phyloP scores from a whole-genome alignment of 2,329 filamentous ascomycete species.

The Claviceps paspali region DNA sequence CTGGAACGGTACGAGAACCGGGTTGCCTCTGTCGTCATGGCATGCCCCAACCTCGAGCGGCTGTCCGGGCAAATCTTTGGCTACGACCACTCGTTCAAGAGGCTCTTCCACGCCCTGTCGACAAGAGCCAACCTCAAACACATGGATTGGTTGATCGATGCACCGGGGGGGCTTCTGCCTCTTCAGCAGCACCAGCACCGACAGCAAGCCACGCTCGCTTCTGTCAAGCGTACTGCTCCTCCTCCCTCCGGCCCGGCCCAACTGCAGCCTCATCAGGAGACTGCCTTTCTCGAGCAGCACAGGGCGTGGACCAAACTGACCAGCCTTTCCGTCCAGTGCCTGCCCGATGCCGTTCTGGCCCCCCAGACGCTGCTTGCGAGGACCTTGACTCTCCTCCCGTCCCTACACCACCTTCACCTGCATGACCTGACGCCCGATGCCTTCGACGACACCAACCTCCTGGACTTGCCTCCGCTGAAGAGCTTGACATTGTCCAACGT shows the following conservation, averaged over 20 bases:
- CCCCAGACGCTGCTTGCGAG: conserved; percentile 36
- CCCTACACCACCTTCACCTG: conserved; percentile 42
- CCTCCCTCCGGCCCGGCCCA: too few relatives aligned
- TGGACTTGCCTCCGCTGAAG: conserved; percentile 37
- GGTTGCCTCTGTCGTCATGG: conserved; percentile 46
- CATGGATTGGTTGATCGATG: conserved; percentile 43
- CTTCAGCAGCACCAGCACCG: conserved; percentile 11
- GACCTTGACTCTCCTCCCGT: conserved; percentile 34
- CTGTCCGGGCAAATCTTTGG: conserved; percentile 37
- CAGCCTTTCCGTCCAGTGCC: conserved; percentile 43
- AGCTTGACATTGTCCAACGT: conserved; percentile 41
- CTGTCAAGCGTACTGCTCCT: too few relatives aligned
- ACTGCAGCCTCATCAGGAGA: conserved; percentile 19
- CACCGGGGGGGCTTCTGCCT: conserved; percentile 6
- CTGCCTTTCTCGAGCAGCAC: conserved; percentile 35
- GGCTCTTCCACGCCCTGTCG: conserved; percentile 43
- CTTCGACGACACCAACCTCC: conserved; percentile 41
- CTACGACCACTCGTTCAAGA: conserved; percentile 41
- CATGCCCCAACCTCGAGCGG: conserved; percentile 48
- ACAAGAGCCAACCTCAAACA: conserved; percentile 39
- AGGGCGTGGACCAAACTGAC: conserved; percentile 38
- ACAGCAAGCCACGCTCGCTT: too few relatives aligned
- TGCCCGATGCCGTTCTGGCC: conserved; percentile 37
- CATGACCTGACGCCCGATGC: conserved; percentile 39
- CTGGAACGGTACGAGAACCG: conserved; percentile 39